A percentile compares a stretch with the other conserved stretches of the same genome.
phyloP scores from a whole-genome alignment of 306 rosid genomes.

The Pueraria montana region DNA sequence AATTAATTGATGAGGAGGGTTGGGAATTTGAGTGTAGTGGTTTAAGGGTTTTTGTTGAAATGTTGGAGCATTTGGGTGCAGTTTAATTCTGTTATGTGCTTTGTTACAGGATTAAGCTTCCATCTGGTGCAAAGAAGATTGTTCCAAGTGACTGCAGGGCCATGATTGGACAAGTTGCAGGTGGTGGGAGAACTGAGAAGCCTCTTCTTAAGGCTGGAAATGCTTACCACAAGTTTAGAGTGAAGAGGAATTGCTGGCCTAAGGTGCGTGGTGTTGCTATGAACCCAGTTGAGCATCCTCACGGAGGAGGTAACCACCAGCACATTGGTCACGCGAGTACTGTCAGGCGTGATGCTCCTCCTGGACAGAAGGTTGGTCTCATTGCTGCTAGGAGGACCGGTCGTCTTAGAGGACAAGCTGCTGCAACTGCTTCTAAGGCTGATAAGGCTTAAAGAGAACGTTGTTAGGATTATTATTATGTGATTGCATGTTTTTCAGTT shows the following conservation, averaged over 20 bases:
- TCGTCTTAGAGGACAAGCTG: slow-evolving; percentile 63
- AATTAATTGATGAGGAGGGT: not conserved
- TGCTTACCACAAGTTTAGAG: slow-evolving; percentile 62
- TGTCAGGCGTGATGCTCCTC: slow-evolving; percentile 63
- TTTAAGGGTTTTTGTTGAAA: not conserved
- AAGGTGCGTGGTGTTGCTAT: slow-evolving; percentile 68
- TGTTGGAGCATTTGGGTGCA: not conserved
- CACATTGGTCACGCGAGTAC: slow-evolving; percentile 64
- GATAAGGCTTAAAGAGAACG: slow-evolving; percentile 43
- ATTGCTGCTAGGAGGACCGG: slow-evolving; percentile 65
- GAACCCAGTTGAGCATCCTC: slow-evolving; percentile 70
- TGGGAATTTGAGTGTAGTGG: not conserved
- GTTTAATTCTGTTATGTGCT: not conserved
- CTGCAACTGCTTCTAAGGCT: slow-evolving; percentile 56
- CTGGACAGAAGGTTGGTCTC: slow-evolving; percentile 64
- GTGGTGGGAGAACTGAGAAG: slow-evolving; percentile 65
- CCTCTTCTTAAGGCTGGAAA: slow-evolving; percentile 63
- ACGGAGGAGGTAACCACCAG: slow-evolving; percentile 65
- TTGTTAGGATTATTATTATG: slow-evolving; percentile 2
- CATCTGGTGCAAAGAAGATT: slow-evolving; percentile 60
- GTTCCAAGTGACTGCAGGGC: slow-evolving; percentile 62
- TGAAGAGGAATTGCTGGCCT: slow-evolving; percentile 65
- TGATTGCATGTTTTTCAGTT: slow-evolving; percentile 21
- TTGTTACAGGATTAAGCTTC: slow-evolving; percentile 53
- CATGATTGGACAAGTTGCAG: slow-evolving; percentile 63